These are phyloP conservation scores for Thalassiosira sp. DNA, from an alignment of 352 stramenopile species.

Conservation along the genomic window DNA sequence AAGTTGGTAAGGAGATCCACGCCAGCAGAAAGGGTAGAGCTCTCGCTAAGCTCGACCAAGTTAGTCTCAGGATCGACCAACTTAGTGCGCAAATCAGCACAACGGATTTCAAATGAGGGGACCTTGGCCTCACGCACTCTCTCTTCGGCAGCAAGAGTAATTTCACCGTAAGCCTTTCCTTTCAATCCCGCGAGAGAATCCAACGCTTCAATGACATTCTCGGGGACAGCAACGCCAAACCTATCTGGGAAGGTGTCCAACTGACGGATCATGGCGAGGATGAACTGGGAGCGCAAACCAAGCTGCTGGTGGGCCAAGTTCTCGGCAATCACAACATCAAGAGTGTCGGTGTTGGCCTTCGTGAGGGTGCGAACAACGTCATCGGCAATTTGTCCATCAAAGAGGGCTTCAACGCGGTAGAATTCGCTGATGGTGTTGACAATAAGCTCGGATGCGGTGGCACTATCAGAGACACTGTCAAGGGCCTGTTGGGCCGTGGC, in stretches of 20 bases:
- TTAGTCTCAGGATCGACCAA: conserved; percentile 66
- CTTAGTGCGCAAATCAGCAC: conserved; percentile 67
- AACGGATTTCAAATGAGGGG: conserved; percentile 73
- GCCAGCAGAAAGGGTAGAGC: conserved; percentile 79
- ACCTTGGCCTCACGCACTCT: conserved; percentile 78
- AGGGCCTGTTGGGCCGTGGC: conserved; percentile 67
- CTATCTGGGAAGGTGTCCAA: conserved; percentile 79
- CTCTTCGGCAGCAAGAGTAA: conserved; percentile 72
- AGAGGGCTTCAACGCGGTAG: conserved; percentile 82
- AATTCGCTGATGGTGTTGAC: conserved; percentile 79
- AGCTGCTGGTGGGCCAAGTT: conserved; percentile 80
- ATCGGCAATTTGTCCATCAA: conserved; percentile 81
- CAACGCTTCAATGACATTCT: conserved; percentile 58
- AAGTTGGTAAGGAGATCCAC: conserved; percentile 86
- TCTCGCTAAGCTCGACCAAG: conserved; percentile 70
- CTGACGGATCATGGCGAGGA: conserved; percentile 82
- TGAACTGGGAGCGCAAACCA: conserved; percentile 53
- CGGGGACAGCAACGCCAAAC: conserved; percentile 65
- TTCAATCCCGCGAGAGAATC: conserved; percentile 63
- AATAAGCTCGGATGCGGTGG: conserved; percentile 63
- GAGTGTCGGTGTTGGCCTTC: conserved; percentile 75
- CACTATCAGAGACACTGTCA: conserved; percentile 56
- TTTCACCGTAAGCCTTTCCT: conserved; percentile 79
- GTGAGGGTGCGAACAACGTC: conserved; percentile 83
- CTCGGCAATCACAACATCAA: conserved; percentile 76